These are phyloP conservation scores for Globisporangium iwayamae DNA, from an alignment of 352 stramenopile genomes.

Conservation along the genomic window DNA sequence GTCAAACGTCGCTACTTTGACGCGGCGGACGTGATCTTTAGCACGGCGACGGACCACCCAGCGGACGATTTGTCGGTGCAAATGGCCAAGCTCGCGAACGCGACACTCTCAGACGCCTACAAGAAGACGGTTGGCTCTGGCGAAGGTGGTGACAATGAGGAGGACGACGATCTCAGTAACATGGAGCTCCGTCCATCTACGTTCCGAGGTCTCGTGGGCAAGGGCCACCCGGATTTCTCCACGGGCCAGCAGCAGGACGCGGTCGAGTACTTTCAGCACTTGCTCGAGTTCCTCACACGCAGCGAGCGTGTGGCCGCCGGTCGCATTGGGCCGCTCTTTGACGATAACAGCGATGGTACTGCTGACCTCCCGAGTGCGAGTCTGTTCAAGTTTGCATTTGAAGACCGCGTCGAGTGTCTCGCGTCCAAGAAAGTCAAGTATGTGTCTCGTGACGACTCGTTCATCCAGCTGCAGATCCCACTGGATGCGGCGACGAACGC, in stretches of 20 bases:
- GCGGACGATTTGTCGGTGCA: conserved; percentile 85
- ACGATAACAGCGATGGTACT: conserved; percentile 28
- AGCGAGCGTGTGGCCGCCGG: conserved; percentile 61
- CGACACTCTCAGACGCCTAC: conserved; percentile 88
- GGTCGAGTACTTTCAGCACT: conserved; percentile 96
- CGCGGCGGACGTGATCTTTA: conserved; percentile 53
- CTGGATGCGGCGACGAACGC: conserved; percentile 85
- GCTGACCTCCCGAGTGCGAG: conserved; percentile 60
- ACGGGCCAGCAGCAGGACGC: conserved; percentile 98
- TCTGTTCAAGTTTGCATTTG: conserved; percentile 93
- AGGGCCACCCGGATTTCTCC: conserved; percentile 95
- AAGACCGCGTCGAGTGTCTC: conserved; percentile 81
- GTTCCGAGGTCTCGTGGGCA: conserved; percentile 94
- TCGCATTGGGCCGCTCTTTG: conserved; percentile 51
- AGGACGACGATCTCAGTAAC: conserved; percentile 40
- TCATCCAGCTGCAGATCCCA: conserved; percentile 87
- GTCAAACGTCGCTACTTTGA: conserved; percentile 72
- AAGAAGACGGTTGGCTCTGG: conserved; percentile 34
- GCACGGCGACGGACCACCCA: conserved; percentile 14
- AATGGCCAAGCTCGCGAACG: conserved; percentile 90
- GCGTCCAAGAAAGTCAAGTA: conserved; percentile 87
- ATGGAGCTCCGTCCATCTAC: conserved; percentile 75
- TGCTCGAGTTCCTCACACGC: conserved; percentile 91
- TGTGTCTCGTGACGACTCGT: conserved; percentile 67
- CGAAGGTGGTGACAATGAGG: conserved; percentile 17